Base-by-base conservation (phyloP, 1,284 basidiomycete genomes). In the Coniferiporia weirii region DNA sequence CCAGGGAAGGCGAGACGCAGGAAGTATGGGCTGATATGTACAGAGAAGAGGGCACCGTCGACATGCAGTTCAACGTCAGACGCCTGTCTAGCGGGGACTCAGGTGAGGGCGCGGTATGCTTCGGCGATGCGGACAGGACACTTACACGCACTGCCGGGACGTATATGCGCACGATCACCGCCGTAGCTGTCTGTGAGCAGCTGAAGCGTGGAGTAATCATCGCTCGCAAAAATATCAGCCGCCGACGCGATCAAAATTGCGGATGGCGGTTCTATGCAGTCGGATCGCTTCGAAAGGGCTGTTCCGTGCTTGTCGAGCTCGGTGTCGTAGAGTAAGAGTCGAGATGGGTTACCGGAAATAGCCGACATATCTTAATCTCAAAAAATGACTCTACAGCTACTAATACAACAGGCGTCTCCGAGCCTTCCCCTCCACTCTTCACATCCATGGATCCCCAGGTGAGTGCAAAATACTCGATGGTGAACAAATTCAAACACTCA, bases 141-240 rank as follows among this genome's bases (percentile, higher is more conserved):
- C 85, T 71, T 76, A 91, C 89, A 68, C 89, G 83, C 65, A 92
- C 77, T 22, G 89, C 83, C 6, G 89, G 89, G 63, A 88, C 89
- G 70, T 91, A 88, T 44, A 89, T 75, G 7, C 79, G 79, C 52
- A 90, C 72, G 38, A 81, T 69, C 61, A 92, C 76, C 8, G 80
- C 76, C 49, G 73, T 69, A 38, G 77, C 75, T n/a, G 82, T 85
- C 70, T 92, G 90, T 47, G 75, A 77, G 68, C 89, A 91, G 57
- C 78, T 83, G 70, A 92, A 92, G 53, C 79, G 81, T 49, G 89
- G 90, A 10, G 90, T 92, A 67, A 92, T 89, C 89, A 92, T 91
- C 61, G 53, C 27, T 57, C 64, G 61, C 20, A 35, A 32, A 17
- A 46, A n/a, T 46, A 46, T 46, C 44, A 46, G n/a, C 1, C n/a